A percentile compares a stretch with the other conserved stretches of the same genome.
These are phyloP conservation scores for Sphagnum tenellum DNA, from an alignment of 225 moss, liverwort and hornwort genomes.

Conservation along the genomic window DNA sequence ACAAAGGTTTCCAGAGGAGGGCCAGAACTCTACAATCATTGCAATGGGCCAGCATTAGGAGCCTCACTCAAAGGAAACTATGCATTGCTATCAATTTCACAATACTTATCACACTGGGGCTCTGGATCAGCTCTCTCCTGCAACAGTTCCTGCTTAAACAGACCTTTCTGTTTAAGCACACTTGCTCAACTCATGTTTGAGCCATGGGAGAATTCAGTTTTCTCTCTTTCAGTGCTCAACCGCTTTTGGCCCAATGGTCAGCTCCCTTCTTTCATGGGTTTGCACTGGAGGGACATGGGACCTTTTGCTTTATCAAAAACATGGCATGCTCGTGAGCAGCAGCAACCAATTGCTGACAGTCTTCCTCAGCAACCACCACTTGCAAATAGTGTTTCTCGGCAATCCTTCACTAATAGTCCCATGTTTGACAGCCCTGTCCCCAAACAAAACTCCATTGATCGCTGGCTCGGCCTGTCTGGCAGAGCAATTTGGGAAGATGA, in stretches of 20 bases:
- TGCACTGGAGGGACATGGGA: slow-evolving; percentile 94
- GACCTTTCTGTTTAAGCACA: slow-evolving; percentile 73
- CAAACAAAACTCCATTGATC: slow-evolving; percentile 25
- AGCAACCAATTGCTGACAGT: too few relatives aligned
- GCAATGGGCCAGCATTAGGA: slow-evolving; percentile 76
- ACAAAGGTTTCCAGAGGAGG: slow-evolving; percentile 71
- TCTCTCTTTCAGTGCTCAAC: slow-evolving; percentile 71
- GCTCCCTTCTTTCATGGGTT: slow-evolving; percentile 45
- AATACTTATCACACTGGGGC: slow-evolving; percentile 84
- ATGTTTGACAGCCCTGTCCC: slow-evolving; percentile 21
- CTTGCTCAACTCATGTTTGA: slow-evolving; percentile 79
- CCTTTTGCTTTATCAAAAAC: slow-evolving; percentile 71
- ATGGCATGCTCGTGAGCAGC: not conserved
- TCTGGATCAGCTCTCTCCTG: slow-evolving; percentile 19
- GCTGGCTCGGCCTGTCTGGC: slow-evolving; percentile 34
- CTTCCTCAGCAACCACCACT: too few relatives aligned
- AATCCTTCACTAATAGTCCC: slow-evolving; percentile 27
- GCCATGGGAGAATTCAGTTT: slow-evolving; percentile 70
- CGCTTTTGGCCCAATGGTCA: slow-evolving; percentile 70
- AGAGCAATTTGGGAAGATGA: slow-evolving; percentile 29
- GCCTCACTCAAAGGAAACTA: slow-evolving; percentile 54
- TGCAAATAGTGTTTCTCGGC: slow-evolving; percentile 10
- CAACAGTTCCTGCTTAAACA: slow-evolving; percentile 18
- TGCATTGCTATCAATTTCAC: slow-evolving; percentile 66
- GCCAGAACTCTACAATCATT: slow-evolving; percentile 69